A percentile compares a stretch with the other conserved stretches of the same genome.
Evolutionary conservation across 768 basidiomycete genomes (phyloP).

Genomic region (Boletus edulis): DNA sequence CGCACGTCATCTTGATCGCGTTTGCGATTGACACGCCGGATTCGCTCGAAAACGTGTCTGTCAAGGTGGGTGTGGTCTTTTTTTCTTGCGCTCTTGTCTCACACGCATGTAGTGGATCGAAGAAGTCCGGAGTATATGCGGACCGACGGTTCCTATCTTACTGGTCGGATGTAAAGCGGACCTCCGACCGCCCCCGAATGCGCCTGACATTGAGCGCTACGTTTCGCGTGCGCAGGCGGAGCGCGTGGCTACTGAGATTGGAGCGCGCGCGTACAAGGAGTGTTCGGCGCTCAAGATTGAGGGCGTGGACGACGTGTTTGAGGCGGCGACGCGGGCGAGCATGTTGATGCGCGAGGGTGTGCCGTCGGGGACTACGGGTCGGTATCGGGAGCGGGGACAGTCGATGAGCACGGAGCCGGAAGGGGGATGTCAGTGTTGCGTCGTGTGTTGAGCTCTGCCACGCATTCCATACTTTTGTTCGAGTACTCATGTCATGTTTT

Average conservation of each 20-base stretch:
- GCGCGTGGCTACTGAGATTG: conserved; percentile 77
- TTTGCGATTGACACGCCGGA: conserved; percentile 96
- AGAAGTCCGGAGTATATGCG: conserved; percentile 96
- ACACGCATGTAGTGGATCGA: conserved; percentile 80
- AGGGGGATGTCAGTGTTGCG: conserved; percentile 58
- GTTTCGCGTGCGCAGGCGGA: conserved; percentile 82
- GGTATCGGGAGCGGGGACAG: conserved; percentile 41
- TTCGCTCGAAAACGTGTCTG: conserved; percentile 91
- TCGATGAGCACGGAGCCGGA: conserved; percentile 39
- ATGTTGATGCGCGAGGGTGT: conserved; percentile 93
- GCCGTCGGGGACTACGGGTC: conserved; percentile 51
- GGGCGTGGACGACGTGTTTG: conserved; percentile 96
- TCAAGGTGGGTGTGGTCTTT: conserved; percentile 57
- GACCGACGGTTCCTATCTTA: conserved; percentile 86
- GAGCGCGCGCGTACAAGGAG: conserved; percentile 93
- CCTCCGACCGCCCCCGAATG: conserved; percentile 61
- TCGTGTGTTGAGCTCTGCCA: conserved; percentile 60
- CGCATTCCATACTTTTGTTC: too few relatives aligned
- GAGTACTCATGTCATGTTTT: conserved; percentile 2
- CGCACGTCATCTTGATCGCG: conserved; percentile 97
- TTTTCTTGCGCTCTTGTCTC: too few relatives aligned
- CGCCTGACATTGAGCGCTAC: conserved; percentile 50
- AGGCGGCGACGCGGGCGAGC: conserved; percentile 93
- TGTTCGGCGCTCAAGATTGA: conserved; percentile 88
- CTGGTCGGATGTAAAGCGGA: conserved; percentile 97